Evolutionary conservation across 768 basidiomycete species (phyloP).

Genomic region (Leucosporidium yakuticum): DNA sequence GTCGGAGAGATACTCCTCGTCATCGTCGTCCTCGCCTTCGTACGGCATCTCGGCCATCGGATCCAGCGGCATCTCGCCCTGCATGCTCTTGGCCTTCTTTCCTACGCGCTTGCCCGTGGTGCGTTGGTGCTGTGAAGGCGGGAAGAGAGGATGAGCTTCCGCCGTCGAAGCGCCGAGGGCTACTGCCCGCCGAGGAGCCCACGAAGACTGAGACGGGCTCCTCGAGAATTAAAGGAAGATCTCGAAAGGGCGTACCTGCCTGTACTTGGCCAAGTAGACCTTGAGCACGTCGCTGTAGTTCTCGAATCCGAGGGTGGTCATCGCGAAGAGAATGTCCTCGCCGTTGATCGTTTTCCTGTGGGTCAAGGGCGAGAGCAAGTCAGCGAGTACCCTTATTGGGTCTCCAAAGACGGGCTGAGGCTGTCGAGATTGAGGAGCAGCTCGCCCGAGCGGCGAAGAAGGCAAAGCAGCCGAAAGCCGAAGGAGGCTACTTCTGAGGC

Average conservation of each 20-base stretch:
- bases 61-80: background rate
- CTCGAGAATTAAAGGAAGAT: background rate
- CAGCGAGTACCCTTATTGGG: too few species aligned
- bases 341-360: slow-evolving; percentile 80
- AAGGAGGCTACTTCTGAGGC: too few species aligned
- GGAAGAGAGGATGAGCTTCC: background rate
- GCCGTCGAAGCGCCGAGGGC: background rate
- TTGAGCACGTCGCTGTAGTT: slow-evolving; percentile 84
- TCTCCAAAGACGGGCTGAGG: too few species aligned
- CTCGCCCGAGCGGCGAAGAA: too few species aligned
- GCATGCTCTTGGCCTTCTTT: slow-evolving; percentile 4
- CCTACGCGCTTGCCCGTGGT: slow-evolving; percentile 28
- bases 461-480: too few species aligned
- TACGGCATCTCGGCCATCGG: background rate
- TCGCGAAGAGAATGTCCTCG: slow-evolving; percentile 94
- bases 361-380: too few species aligned
- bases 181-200: background rate
- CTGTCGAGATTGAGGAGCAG: too few species aligned
- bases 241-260: slow-evolving; percentile 21
- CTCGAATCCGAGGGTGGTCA: slow-evolving; percentile 86
- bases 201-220: background rate
- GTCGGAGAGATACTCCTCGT: background rate
- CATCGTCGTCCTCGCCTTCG: slow-evolving; percentile 1
- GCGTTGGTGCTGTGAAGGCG: slow-evolving; percentile 7
- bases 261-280: slow-evolving; percentile 74